These are phyloP conservation scores for Hypoxylon crocopeplum DNA, from an alignment of 495 filamentous ascomycete species.

Conservation along the genomic window DNA sequence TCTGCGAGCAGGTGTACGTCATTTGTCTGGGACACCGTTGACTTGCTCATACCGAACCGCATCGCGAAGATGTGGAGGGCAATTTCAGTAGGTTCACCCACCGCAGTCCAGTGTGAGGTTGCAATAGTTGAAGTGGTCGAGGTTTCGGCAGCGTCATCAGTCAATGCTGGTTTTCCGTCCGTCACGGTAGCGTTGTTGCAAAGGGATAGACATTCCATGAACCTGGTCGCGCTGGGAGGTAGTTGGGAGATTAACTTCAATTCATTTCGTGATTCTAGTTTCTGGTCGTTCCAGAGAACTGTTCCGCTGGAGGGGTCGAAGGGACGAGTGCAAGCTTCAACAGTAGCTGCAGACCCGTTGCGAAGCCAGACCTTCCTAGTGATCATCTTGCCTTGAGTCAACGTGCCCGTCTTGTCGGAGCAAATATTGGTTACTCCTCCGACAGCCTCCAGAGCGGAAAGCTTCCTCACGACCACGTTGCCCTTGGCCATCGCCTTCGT, in stretches of 20 bases:
- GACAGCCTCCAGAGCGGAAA: constrained; percentile 69
- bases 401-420: constrained; percentile 70
- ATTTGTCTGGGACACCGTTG: constrained; percentile 26
- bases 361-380: constrained; percentile 58
- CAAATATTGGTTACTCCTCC: constrained; percentile 66
- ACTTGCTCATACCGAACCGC: constrained; percentile 45
- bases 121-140: constrained; percentile 42
- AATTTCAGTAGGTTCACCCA: constrained; percentile 65
- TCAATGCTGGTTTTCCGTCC: constrained; percentile 62
- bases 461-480: constrained; percentile 72
- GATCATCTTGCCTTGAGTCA: constrained; percentile 68
- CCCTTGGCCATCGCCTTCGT: constrained; percentile 74
- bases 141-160: constrained; percentile 45
- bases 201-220: constrained; percentile 64
- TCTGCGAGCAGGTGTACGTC: constrained; percentile 52
- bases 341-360: constrained; percentile 41
- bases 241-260: constrained; percentile 14
- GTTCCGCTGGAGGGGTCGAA: constrained; percentile 56
- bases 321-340: constrained; percentile 53
- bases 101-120: constrained; percentile 51
- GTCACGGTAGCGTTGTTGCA: constrained; percentile 73
- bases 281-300: constrained; percentile 37
- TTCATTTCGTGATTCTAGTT: constrained; percentile 18
- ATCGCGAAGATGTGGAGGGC: constrained; percentile 57
- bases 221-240: constrained; percentile 30